These are phyloP conservation scores for Pelargonium nanum DNA, from an alignment of 345 rosid genomes.

Conservation along the genomic window DNA sequence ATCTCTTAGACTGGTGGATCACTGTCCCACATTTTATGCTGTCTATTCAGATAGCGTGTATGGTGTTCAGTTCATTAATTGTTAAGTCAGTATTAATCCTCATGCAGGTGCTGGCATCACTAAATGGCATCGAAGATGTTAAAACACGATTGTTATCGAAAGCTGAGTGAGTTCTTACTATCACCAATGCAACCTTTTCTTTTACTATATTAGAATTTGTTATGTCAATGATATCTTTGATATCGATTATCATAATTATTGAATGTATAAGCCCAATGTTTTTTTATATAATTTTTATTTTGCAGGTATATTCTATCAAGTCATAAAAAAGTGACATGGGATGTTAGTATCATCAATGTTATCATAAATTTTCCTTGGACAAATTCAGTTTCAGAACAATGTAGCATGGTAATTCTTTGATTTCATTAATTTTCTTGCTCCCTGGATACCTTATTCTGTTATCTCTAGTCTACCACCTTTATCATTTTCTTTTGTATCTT, in stretches of 20 bases:
- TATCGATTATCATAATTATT: not conserved
- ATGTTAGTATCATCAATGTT: constrained; percentile 39
- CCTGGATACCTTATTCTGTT: no score
- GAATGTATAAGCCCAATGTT: not conserved
- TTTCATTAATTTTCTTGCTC: constrained; percentile 7
- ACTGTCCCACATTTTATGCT: not conserved
- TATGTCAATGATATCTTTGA: not conserved
- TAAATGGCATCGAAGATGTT: constrained; percentile 54
- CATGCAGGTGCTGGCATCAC: constrained; percentile 59
- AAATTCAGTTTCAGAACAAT: constrained; percentile 30
- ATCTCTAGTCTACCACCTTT: not conserved
- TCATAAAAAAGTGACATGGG: constrained; percentile 51
- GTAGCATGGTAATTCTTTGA: constrained; percentile 56
- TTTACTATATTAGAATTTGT: constrained; percentile 9
- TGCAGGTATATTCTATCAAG: constrained; percentile 59
- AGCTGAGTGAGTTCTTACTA: constrained; percentile 47
- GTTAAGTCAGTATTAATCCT: not conserved
- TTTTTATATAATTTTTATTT: constrained; percentile 9
- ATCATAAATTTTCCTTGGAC: constrained; percentile 41
- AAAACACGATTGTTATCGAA: constrained; percentile 57
- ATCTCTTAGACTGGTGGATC: not conserved
- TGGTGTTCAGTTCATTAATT: not conserved
- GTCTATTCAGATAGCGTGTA: not conserved
- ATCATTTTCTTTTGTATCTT: no score
- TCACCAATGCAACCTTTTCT: not conserved